Percentiles rank a stretch among this genome's conserved stretches.
Evolutionary conservation across 495 filamentous ascomycete genomes (phyloP).

Genomic region (Lasiosphaeria hispida): DNA sequence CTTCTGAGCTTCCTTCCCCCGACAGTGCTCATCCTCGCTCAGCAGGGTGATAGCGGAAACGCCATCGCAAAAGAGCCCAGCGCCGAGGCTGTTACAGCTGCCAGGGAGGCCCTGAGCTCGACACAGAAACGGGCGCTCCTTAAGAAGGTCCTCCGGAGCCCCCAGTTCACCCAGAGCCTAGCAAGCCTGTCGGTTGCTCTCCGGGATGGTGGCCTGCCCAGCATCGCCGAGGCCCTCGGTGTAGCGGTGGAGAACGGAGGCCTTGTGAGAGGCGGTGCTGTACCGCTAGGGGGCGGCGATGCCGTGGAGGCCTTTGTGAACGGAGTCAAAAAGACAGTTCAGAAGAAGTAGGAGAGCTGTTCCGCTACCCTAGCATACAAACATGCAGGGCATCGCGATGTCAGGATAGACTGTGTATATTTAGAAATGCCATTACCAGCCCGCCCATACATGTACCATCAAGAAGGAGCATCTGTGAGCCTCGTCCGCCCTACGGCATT

Average conservation of each 20-base stretch:
- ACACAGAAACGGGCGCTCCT: slow-evolving; percentile 80
- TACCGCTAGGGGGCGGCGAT: slow-evolving; percentile 84
- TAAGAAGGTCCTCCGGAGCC: slow-evolving; percentile 78
- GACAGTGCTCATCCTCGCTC: slow-evolving; percentile 62
- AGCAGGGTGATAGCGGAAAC: slow-evolving; percentile 54
- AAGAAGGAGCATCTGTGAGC: too few relatives aligned
- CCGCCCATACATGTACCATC: too few relatives aligned
- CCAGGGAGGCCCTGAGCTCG: slow-evolving; percentile 68
- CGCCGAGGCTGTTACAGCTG: slow-evolving; percentile 63
- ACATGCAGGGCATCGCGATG: not conserved
- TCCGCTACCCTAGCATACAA: too few relatives aligned
- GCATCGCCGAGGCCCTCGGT: slow-evolving; percentile 79
- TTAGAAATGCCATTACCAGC: not conserved
- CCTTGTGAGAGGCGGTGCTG: slow-evolving; percentile 65
- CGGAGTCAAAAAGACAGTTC: slow-evolving; percentile 75
- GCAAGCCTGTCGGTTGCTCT: slow-evolving; percentile 81
- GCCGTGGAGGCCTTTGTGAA: slow-evolving; percentile 88
- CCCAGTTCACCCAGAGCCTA: slow-evolving; percentile 86
- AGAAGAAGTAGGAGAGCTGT: slow-evolving; percentile 53
- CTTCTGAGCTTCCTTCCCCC: slow-evolving; percentile 75
- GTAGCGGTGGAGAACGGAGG: slow-evolving; percentile 80
- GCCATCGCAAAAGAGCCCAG: slow-evolving; percentile 54
- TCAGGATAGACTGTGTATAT: not conserved
- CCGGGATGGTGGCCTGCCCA: slow-evolving; percentile 87
- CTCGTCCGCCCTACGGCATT: too few relatives aligned